Evolutionary conservation across 148 eudicot genomes (phyloP).

Genomic region (Rhododendron kiyosumense): DNA sequence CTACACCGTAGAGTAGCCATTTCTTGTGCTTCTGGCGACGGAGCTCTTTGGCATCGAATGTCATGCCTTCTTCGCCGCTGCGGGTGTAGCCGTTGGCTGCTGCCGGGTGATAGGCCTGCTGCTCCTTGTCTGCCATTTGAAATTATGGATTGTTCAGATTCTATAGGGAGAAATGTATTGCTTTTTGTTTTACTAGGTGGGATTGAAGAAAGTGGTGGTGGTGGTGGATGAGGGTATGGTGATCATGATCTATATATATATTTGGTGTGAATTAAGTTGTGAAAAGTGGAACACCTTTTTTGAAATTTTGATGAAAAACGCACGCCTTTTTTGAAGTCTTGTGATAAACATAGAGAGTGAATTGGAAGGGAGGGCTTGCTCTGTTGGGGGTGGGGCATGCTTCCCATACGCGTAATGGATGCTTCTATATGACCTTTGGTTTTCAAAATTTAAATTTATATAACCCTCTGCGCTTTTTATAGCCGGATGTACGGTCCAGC

Average conservation of each 20-base stretch:
- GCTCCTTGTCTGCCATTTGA: not conserved
- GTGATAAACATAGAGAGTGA: too few relatives aligned
- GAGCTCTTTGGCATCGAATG: not conserved
- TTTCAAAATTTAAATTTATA: too few relatives aligned
- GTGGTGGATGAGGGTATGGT: not conserved
- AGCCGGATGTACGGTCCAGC: too few relatives aligned
- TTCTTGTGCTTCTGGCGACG: conserved; percentile 19
- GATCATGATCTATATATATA: not conserved
- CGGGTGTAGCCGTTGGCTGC: not conserved
- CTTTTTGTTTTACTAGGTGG: not conserved
- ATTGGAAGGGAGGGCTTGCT: too few relatives aligned
- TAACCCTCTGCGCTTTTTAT: too few relatives aligned
- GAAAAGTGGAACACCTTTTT: not conserved
- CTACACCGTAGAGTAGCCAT: not conserved
- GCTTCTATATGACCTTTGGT: too few relatives aligned
- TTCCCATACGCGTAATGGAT: too few relatives aligned
- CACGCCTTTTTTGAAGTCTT: too few relatives aligned
- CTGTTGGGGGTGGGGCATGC: too few relatives aligned
- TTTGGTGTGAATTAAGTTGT: not conserved
- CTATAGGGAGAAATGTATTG: not conserved
- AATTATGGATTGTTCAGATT: not conserved
- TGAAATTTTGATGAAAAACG: too few relatives aligned
- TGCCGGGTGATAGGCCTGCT: not conserved
- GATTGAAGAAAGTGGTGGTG: not conserved
- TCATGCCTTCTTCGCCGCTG: not conserved